Conservation (phyloP, 2,329 filamentous ascomycete species). For the Coniochaeta sp. region DNA sequence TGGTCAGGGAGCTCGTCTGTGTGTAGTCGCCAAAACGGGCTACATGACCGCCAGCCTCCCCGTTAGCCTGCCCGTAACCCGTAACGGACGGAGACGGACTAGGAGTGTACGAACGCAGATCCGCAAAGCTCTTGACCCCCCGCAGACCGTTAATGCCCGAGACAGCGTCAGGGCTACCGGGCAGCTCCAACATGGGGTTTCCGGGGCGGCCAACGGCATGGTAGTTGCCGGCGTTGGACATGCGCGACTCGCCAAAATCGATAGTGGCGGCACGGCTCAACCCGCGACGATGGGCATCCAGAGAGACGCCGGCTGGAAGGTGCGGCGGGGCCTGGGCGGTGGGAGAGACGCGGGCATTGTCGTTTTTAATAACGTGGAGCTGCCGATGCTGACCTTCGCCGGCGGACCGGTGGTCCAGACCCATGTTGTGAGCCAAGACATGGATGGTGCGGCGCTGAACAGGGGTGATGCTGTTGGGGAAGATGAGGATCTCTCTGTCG, state of each 20-base stretch:
- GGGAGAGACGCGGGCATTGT: slow-evolving; percentile 32
- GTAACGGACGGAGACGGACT: slow-evolving; percentile 86
- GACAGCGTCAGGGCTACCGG: slow-evolving; percentile 64
- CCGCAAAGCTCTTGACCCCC: slow-evolving; percentile 93
- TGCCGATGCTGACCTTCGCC: slow-evolving; percentile 82
- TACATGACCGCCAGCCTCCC: slow-evolving; percentile 19
- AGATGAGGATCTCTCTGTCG: slow-evolving; percentile 70
- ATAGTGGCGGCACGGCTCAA: slow-evolving; percentile 94
- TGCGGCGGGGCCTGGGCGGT: slow-evolving; percentile 36
- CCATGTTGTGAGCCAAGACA: slow-evolving; percentile 92
- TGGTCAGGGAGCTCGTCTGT: slow-evolving; percentile 25
- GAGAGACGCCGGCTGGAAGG: slow-evolving; percentile 57
- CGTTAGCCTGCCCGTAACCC: slow-evolving; percentile 50
- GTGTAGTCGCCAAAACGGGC: slow-evolving; percentile 39
- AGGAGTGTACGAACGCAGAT: slow-evolving; percentile 88
- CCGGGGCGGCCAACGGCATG: slow-evolving; percentile 73
- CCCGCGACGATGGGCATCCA: slow-evolving; percentile 73
- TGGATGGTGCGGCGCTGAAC: slow-evolving; percentile 86
- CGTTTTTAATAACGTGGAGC: slow-evolving; percentile 74
- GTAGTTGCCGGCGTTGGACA: slow-evolving; percentile 58
- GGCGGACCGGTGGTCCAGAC: slow-evolving; percentile 81
- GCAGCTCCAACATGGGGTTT: slow-evolving; percentile 70
- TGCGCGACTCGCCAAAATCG: slow-evolving; percentile 74
- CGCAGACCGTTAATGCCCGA: slow-evolving; percentile 72
- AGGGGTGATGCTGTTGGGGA: slow-evolving; percentile 72